phyloP scores from a whole-genome alignment of 768 basidiomycete species.

The Phlegmacium glaucopus region DNA sequence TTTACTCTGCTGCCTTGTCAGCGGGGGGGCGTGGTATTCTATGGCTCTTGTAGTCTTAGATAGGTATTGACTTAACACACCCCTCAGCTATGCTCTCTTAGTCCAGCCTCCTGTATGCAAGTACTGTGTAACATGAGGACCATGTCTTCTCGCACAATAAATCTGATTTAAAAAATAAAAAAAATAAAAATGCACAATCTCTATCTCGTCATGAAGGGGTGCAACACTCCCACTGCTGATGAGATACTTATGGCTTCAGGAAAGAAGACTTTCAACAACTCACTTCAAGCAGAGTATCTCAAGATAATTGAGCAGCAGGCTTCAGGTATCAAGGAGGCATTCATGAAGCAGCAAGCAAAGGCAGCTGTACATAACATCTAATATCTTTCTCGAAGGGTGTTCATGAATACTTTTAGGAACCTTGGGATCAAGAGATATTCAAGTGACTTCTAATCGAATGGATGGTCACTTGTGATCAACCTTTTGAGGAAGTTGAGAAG shows the following conservation, averaged over 20 bases:
- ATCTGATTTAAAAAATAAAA: no score
- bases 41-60: no score
- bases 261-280: background rate
- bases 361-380: background rate
- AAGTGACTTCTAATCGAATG: constrained; percentile 4
- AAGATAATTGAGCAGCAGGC: background rate
- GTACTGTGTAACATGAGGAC: no score
- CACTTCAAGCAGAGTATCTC: background rate
- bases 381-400: background rate
- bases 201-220: background rate
- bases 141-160: no score
- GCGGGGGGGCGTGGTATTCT: no score
- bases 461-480: constrained; percentile 9
- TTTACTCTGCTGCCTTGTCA: no score
- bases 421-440: constrained; percentile 28
- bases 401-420: constrained; percentile 12
- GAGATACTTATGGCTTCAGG: background rate
- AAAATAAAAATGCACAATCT: no score
- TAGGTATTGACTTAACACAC: no score
- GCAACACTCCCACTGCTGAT: background rate
- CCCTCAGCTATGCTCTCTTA: no score
- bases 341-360: background rate
- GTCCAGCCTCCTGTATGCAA: no score
- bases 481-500: constrained; percentile 18
- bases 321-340: background rate